Evolutionary conservation across 1,284 basidiomycete genomes (phyloP), one percentile per base, ranked within the genome.

Genomic region (Ustilago trichophora): DNA sequence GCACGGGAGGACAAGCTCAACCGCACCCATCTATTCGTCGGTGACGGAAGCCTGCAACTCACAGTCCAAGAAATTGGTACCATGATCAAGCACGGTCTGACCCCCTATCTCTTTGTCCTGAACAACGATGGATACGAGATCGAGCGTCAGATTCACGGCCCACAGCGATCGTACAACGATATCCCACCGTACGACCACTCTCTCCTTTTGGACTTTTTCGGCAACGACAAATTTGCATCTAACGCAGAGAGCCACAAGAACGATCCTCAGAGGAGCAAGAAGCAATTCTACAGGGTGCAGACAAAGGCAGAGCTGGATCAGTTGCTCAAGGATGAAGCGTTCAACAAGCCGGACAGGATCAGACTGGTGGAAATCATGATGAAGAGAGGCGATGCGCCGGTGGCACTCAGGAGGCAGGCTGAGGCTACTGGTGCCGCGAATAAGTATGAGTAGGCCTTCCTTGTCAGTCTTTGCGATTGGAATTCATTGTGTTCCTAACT

Each of bases 21-120:
- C 22, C 85, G 93, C 37, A 89, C 89, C 1, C 88, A 93, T 47
- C 83, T 95, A 43, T 96, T 98, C 81, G 86, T 93, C 19, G 94
- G 94, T 4, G 83, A 84, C 62, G 83, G 85, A 1, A 82, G 78
- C 15, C 77, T 85, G 85, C 85, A 85, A 68, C 75, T 86, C 38
- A 73, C 83, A 12, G 82, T 83, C 10, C 85, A 85, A 70, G 84
- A 85, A 71, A 82, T 93, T 15, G 89, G 90, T 6, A 88, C 89
- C 3, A 92, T 92, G 88, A 85, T 91, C 50, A 86, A 85, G 25
- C 81, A 86, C 50, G 85, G 84, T 7, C 79, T 92, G 27, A 89
- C 85, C 51, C 91, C 91, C 3, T 91, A 91, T 77, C 84, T 93
- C 46, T 92, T 93, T 81, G 85, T 97, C 13, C 84, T 96, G 54